A percentile compares a stretch with the other conserved stretches of the same genome.
Evolutionary conservation across 1,284 basidiomycete genomes (phyloP).

Genomic region (Boletus mariae): DNA sequence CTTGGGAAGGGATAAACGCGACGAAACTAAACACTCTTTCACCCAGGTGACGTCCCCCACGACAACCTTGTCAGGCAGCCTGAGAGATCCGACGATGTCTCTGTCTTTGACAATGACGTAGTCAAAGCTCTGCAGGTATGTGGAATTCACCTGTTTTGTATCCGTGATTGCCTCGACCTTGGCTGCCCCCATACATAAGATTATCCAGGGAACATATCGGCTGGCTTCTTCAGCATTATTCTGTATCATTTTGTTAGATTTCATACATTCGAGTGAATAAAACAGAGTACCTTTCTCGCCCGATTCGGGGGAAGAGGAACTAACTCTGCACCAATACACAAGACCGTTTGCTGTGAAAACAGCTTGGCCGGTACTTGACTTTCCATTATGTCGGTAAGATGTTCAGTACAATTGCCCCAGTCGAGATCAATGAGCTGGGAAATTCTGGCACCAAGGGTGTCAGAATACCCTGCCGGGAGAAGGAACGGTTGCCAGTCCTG

Average conservation of each 20-base stretch:
- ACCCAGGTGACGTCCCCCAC: constrained; percentile 67
- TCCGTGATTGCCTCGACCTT: constrained; percentile 56
- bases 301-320: constrained; percentile 43
- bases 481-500: constrained; percentile 64
- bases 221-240: constrained; percentile 27
- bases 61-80: constrained; percentile 30
- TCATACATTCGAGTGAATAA: not conserved
- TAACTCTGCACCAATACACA: constrained; percentile 55
- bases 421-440: constrained; percentile 71
- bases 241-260: constrained; percentile 13
- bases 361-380: constrained; percentile 55
- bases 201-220: constrained; percentile 48
- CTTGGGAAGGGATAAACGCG: constrained; percentile 21
- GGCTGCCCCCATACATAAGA: constrained; percentile 71
- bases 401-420: constrained; percentile 59
- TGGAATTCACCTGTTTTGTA: constrained; percentile 34
- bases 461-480: constrained; percentile 65
- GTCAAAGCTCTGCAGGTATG: constrained; percentile 45
- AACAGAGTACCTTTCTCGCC: constrained; percentile 32
- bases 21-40: constrained; percentile 70
- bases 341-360: constrained; percentile 48
- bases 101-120: constrained; percentile 64
- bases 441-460: constrained; percentile 45
- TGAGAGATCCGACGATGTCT: constrained; percentile 25
- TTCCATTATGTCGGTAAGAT: constrained; percentile 54